A percentile compares a stretch with the other conserved stretches of the same genome.
phyloP scores from a whole-genome alignment of 495 filamentous ascomycete species.

The Ascobolus immersus region DNA sequence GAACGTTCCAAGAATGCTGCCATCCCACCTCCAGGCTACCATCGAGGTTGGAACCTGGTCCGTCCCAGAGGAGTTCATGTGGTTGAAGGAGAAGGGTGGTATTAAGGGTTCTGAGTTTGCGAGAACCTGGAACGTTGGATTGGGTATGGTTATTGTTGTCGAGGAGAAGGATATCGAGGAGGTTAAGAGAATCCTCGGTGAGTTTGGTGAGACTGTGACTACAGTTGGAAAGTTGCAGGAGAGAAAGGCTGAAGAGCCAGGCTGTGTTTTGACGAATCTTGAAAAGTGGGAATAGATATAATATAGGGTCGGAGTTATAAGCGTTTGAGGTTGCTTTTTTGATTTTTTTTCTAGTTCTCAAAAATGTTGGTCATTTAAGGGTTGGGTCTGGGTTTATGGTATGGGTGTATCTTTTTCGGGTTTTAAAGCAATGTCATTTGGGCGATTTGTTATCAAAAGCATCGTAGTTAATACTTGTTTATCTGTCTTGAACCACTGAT shows the following conservation, averaged over 20 bases:
- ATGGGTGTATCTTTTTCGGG: no score
- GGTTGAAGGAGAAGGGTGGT: slow-evolving; percentile 58
- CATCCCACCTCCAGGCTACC: slow-evolving; percentile 41
- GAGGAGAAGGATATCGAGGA: slow-evolving; percentile 27
- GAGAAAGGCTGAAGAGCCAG: slow-evolving; percentile 28
- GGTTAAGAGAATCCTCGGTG: slow-evolving; percentile 28
- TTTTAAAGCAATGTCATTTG: no score
- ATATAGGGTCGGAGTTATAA: no score
- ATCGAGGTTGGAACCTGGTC: slow-evolving; percentile 50
- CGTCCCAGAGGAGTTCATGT: slow-evolving; percentile 49
- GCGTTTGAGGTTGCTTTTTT: no score
- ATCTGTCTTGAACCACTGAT: no score
- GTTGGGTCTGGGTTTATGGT: no score
- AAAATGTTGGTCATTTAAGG: no score
- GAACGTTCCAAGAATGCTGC: slow-evolving; percentile 84
- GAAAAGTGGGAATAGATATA: slow-evolving; percentile 57
- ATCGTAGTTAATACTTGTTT: no score
- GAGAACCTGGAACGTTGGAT: slow-evolving; percentile 74
- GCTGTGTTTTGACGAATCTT: slow-evolving; percentile 42
- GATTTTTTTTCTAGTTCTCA: no score
- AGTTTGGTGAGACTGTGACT: slow-evolving; percentile 50
- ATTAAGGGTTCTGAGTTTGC: slow-evolving; percentile 53
- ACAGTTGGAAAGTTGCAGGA: slow-evolving; percentile 41
- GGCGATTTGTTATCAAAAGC: no score
- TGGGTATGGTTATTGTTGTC: slow-evolving; percentile 80